phyloP scores from a whole-genome alignment of 139 green algal species.

The Yamagishiella unicocca region DNA sequence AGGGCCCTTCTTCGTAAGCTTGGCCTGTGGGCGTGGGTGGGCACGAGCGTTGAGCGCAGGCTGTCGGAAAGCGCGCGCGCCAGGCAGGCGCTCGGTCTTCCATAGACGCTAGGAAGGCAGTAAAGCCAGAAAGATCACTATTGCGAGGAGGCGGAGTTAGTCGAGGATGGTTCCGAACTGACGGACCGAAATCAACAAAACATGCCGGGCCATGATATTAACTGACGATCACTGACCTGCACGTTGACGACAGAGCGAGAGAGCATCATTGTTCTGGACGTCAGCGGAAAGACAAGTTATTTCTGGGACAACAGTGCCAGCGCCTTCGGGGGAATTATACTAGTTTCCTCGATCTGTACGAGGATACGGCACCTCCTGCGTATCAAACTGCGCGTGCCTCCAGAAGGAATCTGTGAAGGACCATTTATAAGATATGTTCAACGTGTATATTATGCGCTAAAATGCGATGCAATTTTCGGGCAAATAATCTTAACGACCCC shows the following conservation, averaged over 20 bases:
- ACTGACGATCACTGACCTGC: background rate
- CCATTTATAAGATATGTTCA: background rate
- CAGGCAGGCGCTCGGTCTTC: background rate
- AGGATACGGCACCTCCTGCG: background rate
- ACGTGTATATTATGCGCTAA: background rate
- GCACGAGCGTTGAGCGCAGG: background rate
- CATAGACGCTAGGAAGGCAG: background rate
- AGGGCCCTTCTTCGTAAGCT: constrained; percentile 41
- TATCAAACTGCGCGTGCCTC: background rate
- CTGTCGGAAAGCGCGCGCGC: background rate
- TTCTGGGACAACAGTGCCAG: background rate
- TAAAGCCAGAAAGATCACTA: background rate
- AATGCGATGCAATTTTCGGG: background rate
- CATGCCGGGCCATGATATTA: background rate
- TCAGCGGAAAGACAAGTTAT: background rate
- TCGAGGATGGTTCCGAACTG: background rate
- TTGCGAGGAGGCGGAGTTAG: background rate
- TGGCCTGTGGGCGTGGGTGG: background rate
- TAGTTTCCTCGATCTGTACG: background rate
- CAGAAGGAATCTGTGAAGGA: background rate
- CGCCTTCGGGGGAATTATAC: background rate
- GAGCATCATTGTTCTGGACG: constrained; percentile 21
- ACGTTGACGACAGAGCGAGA: constrained; percentile 29
- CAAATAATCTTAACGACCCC: background rate
- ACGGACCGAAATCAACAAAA: background rate